A percentile compares a stretch with the other conserved stretches of the same genome.
phyloP scores from a whole-genome alignment of 345 rosid genomes.

The Alliaria petiolata region DNA sequence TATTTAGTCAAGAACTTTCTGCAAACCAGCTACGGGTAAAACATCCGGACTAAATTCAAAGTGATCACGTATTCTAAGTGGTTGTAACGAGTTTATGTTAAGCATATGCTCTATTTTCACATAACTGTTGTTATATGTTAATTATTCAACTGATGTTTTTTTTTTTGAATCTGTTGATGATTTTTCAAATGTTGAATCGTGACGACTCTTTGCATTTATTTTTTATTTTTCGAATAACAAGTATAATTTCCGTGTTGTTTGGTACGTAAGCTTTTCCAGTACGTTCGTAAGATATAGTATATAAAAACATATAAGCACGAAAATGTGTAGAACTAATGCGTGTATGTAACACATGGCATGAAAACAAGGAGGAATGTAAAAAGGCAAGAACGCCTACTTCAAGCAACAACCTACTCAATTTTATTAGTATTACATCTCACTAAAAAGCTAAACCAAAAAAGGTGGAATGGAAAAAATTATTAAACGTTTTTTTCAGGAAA shows the following conservation, averaged over 20 bases:
- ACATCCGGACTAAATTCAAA: no score
- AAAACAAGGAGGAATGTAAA: constrained; percentile 16
- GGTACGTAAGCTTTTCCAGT: no score
- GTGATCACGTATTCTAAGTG: no score
- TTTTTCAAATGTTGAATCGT: background rate
- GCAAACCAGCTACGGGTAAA: no score
- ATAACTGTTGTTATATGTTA: background rate
- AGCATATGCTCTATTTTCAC: background rate
- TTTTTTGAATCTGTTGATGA: no score
- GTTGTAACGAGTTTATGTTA: background rate
- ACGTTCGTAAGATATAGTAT: constrained; percentile 7
- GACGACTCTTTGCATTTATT: background rate
- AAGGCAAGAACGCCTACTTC: constrained; percentile 27
- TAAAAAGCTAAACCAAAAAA: background rate
- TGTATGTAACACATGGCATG: constrained; percentile 30
- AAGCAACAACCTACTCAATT: constrained; percentile 35
- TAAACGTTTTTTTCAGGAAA: background rate
- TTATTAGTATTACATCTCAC: background rate
- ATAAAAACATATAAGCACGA: background rate
- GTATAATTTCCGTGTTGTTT: constrained; percentile 15
- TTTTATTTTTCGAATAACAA: background rate
- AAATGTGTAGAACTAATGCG: constrained; percentile 23
- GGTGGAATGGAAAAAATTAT: background rate
- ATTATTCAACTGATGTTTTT: no score
- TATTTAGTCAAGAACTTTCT: no score